Conservation (phyloP, 2,329 filamentous ascomycete species). For the Apiospora phragmitis region DNA sequence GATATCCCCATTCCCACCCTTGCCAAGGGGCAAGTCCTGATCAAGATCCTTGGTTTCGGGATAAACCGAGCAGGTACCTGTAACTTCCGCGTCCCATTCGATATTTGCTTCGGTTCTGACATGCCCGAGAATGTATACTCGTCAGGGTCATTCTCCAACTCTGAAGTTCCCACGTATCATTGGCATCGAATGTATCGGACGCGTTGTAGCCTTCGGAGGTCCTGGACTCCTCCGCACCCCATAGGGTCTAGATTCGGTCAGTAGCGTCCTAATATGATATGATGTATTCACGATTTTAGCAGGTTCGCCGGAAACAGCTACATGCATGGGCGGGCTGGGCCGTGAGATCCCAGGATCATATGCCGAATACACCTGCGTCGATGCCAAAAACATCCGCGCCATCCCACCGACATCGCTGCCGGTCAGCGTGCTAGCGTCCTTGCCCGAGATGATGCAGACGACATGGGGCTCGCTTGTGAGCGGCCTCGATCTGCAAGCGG, state of each 20-base stretch:
- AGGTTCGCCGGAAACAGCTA: constrained; percentile 27
- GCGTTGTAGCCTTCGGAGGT: constrained; percentile 37
- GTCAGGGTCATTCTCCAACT: constrained; percentile 41
- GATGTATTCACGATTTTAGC: constrained; percentile 28
- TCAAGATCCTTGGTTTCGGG: constrained; percentile 44
- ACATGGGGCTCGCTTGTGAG: constrained; percentile 45
- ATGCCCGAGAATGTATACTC: constrained; percentile 43
- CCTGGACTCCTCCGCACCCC: constrained; percentile 31
- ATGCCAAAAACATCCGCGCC: constrained; percentile 38
- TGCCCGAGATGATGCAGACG: constrained; percentile 53
- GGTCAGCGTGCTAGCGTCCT: constrained; percentile 37
- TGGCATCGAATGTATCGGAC: constrained; percentile 47
- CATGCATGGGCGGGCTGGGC: constrained; percentile 50
- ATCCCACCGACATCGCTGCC: constrained; percentile 32
- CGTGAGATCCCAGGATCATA: constrained; percentile 48
- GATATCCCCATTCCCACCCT: constrained; percentile 38
- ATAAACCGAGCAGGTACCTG: constrained; percentile 38
- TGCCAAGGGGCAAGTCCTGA: constrained; percentile 38
- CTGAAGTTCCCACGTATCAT: constrained; percentile 44
- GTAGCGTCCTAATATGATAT: constrained; percentile 21
- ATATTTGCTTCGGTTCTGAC: constrained; percentile 9
- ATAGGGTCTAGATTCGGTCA: constrained; percentile 21
- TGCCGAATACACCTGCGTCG: constrained; percentile 48
- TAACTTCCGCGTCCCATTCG: background rate
- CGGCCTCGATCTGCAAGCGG: constrained; percentile 36